Percentiles rank a stretch among this genome's conserved stretches.
Evolutionary conservation across 352 stramenopile genomes (phyloP).

Genomic region (Globisporangium camurandrum): DNA sequence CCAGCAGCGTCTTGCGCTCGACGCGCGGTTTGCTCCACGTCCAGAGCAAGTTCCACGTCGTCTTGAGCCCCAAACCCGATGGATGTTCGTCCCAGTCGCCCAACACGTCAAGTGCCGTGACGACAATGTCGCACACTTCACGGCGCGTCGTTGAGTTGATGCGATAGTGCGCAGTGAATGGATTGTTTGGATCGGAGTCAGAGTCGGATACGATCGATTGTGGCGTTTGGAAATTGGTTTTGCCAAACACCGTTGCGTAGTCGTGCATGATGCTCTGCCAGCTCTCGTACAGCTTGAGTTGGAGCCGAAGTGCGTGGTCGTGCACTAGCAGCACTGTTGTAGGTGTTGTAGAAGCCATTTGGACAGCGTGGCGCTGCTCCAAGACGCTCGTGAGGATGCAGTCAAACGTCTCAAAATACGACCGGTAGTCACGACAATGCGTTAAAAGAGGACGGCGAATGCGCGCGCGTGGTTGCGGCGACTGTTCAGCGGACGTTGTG

Average conservation of each 20-base stretch:
- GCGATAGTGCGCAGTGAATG: constrained; percentile 61
- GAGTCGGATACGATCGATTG: constrained; percentile 20
- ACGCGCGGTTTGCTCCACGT: constrained; percentile 87
- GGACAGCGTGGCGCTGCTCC: constrained; percentile 31
- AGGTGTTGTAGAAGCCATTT: background rate
- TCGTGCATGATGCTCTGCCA: constrained; percentile 84
- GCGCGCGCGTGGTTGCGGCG: background rate
- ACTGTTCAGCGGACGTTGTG: too few relatives aligned
- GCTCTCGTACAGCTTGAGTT: constrained; percentile 74
- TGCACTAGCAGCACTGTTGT: constrained; percentile 10
- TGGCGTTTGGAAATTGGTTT: constrained; percentile 22
- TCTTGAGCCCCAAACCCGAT: constrained; percentile 74
- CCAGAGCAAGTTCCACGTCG: constrained; percentile 89
- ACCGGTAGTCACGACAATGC: constrained; percentile 41
- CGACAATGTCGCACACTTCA: constrained; percentile 83
- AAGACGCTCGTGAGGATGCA: constrained; percentile 71
- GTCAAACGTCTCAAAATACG: constrained; percentile 63
- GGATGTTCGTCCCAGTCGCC: constrained; percentile 70
- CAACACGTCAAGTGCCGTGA: constrained; percentile 47
- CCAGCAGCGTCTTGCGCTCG: constrained; percentile 73
- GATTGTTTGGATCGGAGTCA: constrained; percentile 16
- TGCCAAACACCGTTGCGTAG: constrained; percentile 77
- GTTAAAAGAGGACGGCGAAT: constrained; percentile 4
- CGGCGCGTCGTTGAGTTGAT: constrained; percentile 70
- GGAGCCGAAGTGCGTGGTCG: constrained; percentile 48